A percentile compares a stretch with the other conserved stretches of the same genome.
phyloP scores from a whole-genome alignment of 177 flowering plant genomes.

The Vitis hybrid region DNA sequence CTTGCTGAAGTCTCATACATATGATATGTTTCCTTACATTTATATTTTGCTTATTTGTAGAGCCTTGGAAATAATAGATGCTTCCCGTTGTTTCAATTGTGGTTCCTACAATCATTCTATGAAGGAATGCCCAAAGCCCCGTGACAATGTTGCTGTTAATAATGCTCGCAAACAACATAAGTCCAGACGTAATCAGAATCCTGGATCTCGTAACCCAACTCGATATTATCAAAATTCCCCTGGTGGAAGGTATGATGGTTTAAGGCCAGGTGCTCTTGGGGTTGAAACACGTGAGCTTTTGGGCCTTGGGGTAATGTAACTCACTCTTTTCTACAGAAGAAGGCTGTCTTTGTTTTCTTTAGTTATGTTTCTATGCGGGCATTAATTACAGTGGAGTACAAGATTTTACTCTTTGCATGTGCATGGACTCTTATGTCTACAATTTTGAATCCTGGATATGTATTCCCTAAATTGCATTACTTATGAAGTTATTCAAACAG shows the following conservation, averaged over 20 bases:
- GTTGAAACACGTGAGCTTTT: slow-evolving; percentile 70
- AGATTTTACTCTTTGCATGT: neutral
- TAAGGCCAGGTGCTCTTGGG: slow-evolving; percentile 78
- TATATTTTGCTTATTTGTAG: slow-evolving; percentile 26
- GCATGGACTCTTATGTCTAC: too few relatives aligned
- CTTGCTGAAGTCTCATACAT: neutral
- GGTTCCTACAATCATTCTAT: slow-evolving; percentile 84
- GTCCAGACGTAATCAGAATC: slow-evolving; percentile 48
- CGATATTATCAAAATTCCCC: slow-evolving; percentile 83
- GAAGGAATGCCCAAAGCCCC: slow-evolving; percentile 91
- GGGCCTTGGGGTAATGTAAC: slow-evolving; percentile 78
- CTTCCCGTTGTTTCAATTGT: slow-evolving; percentile 92
- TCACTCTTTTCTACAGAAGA: slow-evolving; percentile 3
- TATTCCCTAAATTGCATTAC: too few relatives aligned
- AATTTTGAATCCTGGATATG: too few relatives aligned
- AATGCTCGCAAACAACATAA: slow-evolving; percentile 76
- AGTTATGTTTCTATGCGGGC: too few relatives aligned
- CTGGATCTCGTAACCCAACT: slow-evolving; percentile 49
- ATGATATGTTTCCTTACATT: slow-evolving; percentile 3
- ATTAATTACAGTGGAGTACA: neutral
- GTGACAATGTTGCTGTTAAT: slow-evolving; percentile 77
- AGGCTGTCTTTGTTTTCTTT: neutral
- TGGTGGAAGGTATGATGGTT: slow-evolving; percentile 87
- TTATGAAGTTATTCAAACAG: too few relatives aligned
- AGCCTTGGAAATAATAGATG: slow-evolving; percentile 51